These are phyloP conservation scores for Deuterostichococcus epilithicus DNA, from an alignment of 139 green algal genomes.

Conservation along the genomic window DNA sequence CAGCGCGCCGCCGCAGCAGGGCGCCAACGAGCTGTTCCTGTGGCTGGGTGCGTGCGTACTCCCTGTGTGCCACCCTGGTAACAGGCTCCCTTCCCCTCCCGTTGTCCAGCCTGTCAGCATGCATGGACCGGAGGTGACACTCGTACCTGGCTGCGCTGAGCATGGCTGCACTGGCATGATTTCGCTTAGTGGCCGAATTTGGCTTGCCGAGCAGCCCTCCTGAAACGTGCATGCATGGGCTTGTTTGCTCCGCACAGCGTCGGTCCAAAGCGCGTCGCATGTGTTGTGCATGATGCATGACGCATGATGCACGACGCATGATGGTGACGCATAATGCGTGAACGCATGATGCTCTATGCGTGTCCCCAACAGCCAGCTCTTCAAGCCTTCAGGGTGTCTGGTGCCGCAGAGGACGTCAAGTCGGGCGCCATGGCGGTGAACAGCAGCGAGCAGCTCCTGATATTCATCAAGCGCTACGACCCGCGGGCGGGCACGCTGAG, in stretches of 20 bases:
- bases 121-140: too few relatives aligned
- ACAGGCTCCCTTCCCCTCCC: not conserved
- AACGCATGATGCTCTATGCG: too few relatives aligned
- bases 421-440: not conserved
- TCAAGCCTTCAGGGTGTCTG: conserved; percentile 33
- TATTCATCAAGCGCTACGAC: conserved; percentile 94
- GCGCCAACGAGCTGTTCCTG: conserved; percentile 1
- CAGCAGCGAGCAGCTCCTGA: conserved; percentile 47
- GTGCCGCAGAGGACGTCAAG: conserved; percentile 63
- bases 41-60: conserved; percentile 4
- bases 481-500: conserved; percentile 24
- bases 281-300: conserved; percentile 56
- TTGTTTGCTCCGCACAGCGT: too few relatives aligned
- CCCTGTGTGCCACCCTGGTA: not conserved
- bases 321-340: too few relatives aligned
- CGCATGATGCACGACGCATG: not conserved
- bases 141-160: too few relatives aligned
- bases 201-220: too few relatives aligned
- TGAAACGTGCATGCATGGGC: too few relatives aligned
- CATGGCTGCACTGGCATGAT: too few relatives aligned
- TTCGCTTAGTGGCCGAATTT: too few relatives aligned
- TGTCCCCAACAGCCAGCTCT: too few relatives aligned
- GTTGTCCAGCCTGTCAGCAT: not conserved
- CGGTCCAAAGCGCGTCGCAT: not conserved
- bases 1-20: not conserved